Evolutionary conservation across 169 alveolate species (phyloP).

Genomic region (Plasmodium vinckei): DNA sequence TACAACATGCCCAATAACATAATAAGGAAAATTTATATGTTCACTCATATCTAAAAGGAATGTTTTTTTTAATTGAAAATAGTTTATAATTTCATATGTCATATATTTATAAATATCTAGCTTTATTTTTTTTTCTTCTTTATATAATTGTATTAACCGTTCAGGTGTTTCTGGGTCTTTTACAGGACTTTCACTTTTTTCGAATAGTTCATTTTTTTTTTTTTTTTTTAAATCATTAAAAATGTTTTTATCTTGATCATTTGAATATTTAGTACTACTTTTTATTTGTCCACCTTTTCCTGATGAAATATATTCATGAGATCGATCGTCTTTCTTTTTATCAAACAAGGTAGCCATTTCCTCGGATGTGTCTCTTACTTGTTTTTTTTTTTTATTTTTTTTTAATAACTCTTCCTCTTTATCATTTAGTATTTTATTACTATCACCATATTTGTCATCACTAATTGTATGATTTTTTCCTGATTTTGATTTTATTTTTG

Average conservation of each 20-base stretch:
- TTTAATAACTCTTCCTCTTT: not conserved
- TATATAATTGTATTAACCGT: constrained; percentile 58
- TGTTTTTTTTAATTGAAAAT: constrained; percentile 66
- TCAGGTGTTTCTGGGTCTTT: constrained; percentile 43
- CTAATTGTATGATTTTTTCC: not conserved
- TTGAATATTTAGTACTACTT: not conserved
- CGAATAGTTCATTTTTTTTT: not conserved
- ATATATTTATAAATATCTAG: constrained; percentile 59
- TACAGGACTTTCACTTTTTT: not conserved
- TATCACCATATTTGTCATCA: not conserved
- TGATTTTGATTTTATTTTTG: not conserved
- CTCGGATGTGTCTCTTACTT: not conserved
- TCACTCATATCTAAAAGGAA: constrained; percentile 74
- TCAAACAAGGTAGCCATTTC: not conserved
- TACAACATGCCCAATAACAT: constrained; percentile 48
- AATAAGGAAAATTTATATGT: constrained; percentile 48
- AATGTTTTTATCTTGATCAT: constrained; percentile 21
- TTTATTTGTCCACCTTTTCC: not conserved
- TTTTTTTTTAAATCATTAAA: constrained; percentile 23
- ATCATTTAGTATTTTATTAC: not conserved
- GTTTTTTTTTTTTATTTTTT: not conserved
- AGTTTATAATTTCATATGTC: constrained; percentile 59
- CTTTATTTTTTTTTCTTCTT: constrained; percentile 65
- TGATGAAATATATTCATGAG: not conserved
- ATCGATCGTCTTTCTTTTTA: not conserved